These are phyloP conservation scores for Penicillium canescens DNA, from an alignment of 495 filamentous ascomycete species.

Conservation along the genomic window DNA sequence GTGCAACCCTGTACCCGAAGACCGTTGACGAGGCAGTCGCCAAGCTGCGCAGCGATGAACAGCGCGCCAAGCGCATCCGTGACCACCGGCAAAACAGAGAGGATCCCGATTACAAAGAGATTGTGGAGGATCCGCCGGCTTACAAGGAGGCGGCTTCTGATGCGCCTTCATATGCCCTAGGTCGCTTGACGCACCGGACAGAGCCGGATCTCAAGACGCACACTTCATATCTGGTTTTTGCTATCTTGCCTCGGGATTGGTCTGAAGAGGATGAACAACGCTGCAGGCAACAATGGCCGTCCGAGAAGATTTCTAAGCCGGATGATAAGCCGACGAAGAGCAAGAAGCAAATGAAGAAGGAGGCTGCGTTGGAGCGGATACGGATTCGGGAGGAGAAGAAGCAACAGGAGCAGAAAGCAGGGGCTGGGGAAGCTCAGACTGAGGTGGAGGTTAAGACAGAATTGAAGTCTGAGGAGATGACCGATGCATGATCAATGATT, in stretches of 20 bases:
- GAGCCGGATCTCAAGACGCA: conserved; percentile 93
- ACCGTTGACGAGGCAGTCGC: conserved; percentile 77
- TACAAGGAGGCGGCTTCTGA: conserved; percentile 3
- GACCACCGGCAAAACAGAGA: conserved; percentile 14
- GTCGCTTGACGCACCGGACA: conserved; percentile 71
- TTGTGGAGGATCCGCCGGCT: background rate
- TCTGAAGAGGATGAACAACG: conserved; percentile 75
- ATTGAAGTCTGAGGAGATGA: background rate
- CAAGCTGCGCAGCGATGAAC: conserved; percentile 71
- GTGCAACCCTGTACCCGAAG: conserved; percentile 58
- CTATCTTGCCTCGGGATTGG: conserved; percentile 84
- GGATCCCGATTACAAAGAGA: background rate
- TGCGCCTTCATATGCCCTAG: conserved; percentile 54
- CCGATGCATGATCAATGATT: conserved; percentile 11
- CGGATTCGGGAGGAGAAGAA: conserved; percentile 38
- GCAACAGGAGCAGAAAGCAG: conserved; percentile 48
- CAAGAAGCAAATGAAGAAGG: conserved; percentile 53
- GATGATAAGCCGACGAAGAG: conserved; percentile 43
- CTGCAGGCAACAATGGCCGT: conserved; percentile 61
- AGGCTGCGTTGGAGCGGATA: conserved; percentile 32
- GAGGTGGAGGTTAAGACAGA: conserved; percentile 16
- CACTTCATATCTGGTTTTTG: conserved; percentile 94
- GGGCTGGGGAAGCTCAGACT: conserved; percentile 13
- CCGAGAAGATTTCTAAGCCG: conserved; percentile 27
- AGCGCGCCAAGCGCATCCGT: conserved; percentile 58